phyloP scores from a whole-genome alignment of 2,329 filamentous ascomycete species.

The Teratosphaeria nubilosa region DNA sequence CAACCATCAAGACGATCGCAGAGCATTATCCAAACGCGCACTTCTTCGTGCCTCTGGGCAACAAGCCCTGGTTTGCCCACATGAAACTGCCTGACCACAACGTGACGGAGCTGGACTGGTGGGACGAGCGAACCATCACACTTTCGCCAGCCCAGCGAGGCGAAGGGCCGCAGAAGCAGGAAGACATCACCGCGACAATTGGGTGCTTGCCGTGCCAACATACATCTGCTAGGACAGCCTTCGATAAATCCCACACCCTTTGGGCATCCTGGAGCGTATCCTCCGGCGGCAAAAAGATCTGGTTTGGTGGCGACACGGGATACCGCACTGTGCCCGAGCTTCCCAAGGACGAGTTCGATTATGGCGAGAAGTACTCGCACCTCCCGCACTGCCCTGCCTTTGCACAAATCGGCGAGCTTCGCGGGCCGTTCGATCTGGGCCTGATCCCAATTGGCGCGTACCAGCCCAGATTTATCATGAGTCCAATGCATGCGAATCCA shows the following conservation, averaged over 20 bases:
- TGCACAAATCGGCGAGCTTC: conserved; percentile 64
- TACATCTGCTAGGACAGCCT: conserved; percentile 55
- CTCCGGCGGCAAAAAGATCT: conserved; percentile 67
- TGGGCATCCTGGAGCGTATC: conserved; percentile 81
- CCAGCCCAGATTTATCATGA: conserved; percentile 62
- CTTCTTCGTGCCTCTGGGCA: conserved; percentile 78
- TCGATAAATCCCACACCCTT: conserved; percentile 65
- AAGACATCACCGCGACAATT: conserved; percentile 58
- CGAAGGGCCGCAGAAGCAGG: conserved; percentile 3
- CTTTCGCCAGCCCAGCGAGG: conserved; percentile 33
- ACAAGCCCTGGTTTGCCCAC: conserved; percentile 69
- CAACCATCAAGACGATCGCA: conserved; percentile 61
- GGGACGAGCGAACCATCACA: conserved; percentile 70
- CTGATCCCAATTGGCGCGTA: conserved; percentile 92
- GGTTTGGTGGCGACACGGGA: conserved; percentile 79
- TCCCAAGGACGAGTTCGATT: conserved; percentile 57
- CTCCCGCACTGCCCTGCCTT: conserved; percentile 75
- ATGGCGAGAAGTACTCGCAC: conserved; percentile 50
- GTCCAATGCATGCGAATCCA: conserved; percentile 74
- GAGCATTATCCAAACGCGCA: conserved; percentile 65
- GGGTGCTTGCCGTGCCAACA: conserved; percentile 81
- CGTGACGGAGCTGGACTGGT: conserved; percentile 90
- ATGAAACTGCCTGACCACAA: conserved; percentile 65
- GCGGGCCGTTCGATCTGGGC: conserved; percentile 83
- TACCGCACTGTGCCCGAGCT: conserved; percentile 68